Evolutionary conservation across 192 early-diverging fungal genomes (phyloP).

Genomic region (Mortierella claussenii): DNA sequence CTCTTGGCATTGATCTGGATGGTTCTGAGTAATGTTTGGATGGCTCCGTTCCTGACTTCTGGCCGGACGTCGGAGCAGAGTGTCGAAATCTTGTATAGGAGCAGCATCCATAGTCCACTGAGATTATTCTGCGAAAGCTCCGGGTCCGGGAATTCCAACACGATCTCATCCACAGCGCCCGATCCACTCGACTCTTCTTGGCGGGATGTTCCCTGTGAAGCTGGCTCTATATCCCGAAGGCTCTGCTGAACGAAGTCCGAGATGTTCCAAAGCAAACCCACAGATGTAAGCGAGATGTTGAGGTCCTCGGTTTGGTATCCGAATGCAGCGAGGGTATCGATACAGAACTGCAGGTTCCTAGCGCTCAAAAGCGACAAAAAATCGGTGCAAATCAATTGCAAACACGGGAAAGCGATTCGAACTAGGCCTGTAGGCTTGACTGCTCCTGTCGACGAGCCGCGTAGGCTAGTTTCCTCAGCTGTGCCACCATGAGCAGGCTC

Average conservation of each 20-base stretch:
- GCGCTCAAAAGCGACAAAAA: slow-evolving; percentile 86
- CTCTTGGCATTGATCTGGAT: slow-evolving; percentile 87
- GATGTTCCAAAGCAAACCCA: slow-evolving; percentile 93
- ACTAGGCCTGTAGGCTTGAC: slow-evolving; percentile 61
- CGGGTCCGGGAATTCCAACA: slow-evolving; percentile 52
- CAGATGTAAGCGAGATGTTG: slow-evolving; percentile 93
- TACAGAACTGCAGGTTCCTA: slow-evolving; percentile 79
- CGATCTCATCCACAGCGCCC: slow-evolving; percentile 35
- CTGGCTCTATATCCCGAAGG: slow-evolving; percentile 65
- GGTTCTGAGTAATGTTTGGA: slow-evolving; percentile 94
- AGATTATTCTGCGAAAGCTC: slow-evolving; percentile 45
- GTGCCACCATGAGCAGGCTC: slow-evolving; percentile 6
- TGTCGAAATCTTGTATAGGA: slow-evolving; percentile 83
- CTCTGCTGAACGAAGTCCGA: slow-evolving; percentile 88
- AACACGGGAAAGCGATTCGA: slow-evolving; percentile 87
- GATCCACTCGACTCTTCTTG: background rate
- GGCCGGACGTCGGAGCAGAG: slow-evolving; percentile 87
- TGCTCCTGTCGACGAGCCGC: slow-evolving; percentile 1
- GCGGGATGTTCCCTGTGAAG: background rate
- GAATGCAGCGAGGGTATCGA: slow-evolving; percentile 83
- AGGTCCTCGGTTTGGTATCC: slow-evolving; percentile 87
- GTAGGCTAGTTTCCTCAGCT: slow-evolving; percentile 8
- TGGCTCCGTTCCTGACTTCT: slow-evolving; percentile 93
- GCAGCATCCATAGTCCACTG: slow-evolving; percentile 88
- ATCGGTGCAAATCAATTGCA: slow-evolving; percentile 97